Conservation (phyloP, 148 eudicot species). For the Vaccinium vitisidaea region DNA sequence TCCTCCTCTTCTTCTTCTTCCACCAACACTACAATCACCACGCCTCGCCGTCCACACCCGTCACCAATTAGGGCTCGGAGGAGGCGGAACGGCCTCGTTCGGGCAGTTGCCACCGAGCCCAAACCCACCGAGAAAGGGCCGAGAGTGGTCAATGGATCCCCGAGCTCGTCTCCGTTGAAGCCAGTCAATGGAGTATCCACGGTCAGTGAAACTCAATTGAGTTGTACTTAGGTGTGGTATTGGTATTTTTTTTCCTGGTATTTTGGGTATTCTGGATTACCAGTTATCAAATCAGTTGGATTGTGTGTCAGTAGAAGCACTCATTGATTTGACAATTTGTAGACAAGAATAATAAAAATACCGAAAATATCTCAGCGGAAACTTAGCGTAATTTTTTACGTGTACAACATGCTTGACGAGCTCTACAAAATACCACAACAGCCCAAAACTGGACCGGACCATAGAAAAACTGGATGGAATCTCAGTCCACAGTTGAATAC, state of each 20-base stretch:
- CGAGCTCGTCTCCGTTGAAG: slow-evolving; percentile 22
- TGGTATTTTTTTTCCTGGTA: not conserved
- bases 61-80: slow-evolving; percentile 7
- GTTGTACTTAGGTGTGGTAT: not conserved
- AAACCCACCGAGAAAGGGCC: slow-evolving; percentile 32
- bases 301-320: too few relatives aligned
- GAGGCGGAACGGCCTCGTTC: slow-evolving; percentile 27
- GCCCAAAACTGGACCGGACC: too few relatives aligned
- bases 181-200: slow-evolving; percentile 41
- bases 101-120: slow-evolving; percentile 51
- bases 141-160: slow-evolving; percentile 29
- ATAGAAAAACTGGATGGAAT: too few relatives aligned
- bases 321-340: too few relatives aligned
- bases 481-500: not conserved
- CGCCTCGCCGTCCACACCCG: slow-evolving; percentile 14
- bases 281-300: too few relatives aligned
- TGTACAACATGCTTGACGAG: too few relatives aligned
- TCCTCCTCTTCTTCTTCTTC: not conserved
- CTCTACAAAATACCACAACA: too few relatives aligned
- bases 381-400: too few relatives aligned
- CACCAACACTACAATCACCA: not conserved
- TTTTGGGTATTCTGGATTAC: too few relatives aligned
- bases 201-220: slow-evolving; percentile 21
- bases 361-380: too few relatives aligned
- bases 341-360: too few relatives aligned